A percentile compares a stretch with the other conserved stretches of the same genome.
Conservation (phyloP, 2,329 filamentous ascomycete genomes). For the Thielaviopsis ethacetica region DNA sequence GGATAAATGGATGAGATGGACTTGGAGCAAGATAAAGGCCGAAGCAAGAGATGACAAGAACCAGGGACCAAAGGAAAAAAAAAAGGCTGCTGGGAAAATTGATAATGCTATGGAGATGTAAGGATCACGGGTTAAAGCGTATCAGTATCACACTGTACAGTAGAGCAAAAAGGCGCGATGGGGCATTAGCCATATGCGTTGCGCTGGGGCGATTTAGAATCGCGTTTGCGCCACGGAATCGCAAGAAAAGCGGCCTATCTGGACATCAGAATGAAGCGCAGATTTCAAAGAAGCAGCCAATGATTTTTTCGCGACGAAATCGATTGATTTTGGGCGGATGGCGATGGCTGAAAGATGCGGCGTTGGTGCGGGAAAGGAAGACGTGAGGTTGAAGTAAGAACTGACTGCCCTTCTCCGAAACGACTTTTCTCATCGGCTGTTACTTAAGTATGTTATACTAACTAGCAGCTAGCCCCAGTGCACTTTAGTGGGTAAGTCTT, state of each 20-base stretch:
- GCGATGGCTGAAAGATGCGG: constrained; percentile 15
- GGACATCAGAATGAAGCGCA: constrained; percentile 11
- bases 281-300: constrained; percentile 11
- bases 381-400: constrained; percentile 35
- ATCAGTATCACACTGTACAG: constrained; percentile 9
- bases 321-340: constrained; percentile 18
- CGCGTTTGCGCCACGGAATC: constrained; percentile 8
- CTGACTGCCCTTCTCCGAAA: not conserved
- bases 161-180: constrained; percentile 4
- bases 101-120: not conserved
- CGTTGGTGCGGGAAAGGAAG: constrained; percentile 35
- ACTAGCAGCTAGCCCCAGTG: not conserved
- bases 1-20: not conserved
- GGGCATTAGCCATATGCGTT: not conserved
- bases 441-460: too few relatives aligned
- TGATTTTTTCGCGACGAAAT: constrained; percentile 22
- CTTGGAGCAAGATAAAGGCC: not conserved
- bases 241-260: not conserved
- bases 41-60: not conserved
- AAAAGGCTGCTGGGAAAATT: not conserved
- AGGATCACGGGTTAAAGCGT: not conserved
- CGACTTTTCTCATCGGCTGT: not conserved
- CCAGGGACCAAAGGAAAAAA: not conserved
- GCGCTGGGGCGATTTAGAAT: constrained; percentile 7
- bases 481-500: not conserved